Percentiles rank a stretch among this genome's conserved stretches.
Conservation (phyloP, 441 rosid species). For the Gossypium trilobum region DNA sequence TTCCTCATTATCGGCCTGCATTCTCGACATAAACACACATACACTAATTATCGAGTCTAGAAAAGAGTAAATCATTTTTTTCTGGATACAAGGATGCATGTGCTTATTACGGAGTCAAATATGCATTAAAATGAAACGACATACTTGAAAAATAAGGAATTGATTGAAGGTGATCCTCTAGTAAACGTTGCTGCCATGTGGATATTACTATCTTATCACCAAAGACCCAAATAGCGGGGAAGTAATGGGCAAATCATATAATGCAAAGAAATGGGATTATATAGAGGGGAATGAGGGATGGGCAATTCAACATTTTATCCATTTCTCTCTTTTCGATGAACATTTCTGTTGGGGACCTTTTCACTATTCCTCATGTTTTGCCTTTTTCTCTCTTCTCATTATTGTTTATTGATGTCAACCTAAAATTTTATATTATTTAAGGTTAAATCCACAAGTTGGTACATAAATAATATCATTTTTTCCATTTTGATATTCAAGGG, state of each 20-base stretch:
- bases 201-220: background rate
- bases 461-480: too few relatives aligned
- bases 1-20: constrained; percentile 35
- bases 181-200: background rate
- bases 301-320: background rate
- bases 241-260: background rate
- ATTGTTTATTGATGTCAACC: too few relatives aligned
- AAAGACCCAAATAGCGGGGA: background rate
- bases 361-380: background rate
- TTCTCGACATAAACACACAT: background rate
- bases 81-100: background rate
- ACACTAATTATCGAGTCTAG: background rate
- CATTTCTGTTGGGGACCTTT: background rate
- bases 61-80: background rate
- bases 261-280: background rate
- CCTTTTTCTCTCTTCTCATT: background rate
- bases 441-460: too few relatives aligned
- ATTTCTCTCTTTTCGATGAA: constrained; percentile 9
- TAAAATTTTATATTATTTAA: too few relatives aligned
- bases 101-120: background rate
- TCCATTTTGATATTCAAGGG: too few relatives aligned
- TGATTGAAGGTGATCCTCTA: background rate
- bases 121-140: background rate
- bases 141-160: constrained; percentile 6
- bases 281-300: background rate